phyloP scores from a whole-genome alignment of 78 protist species.

The Polysphondylium violaceum region DNA sequence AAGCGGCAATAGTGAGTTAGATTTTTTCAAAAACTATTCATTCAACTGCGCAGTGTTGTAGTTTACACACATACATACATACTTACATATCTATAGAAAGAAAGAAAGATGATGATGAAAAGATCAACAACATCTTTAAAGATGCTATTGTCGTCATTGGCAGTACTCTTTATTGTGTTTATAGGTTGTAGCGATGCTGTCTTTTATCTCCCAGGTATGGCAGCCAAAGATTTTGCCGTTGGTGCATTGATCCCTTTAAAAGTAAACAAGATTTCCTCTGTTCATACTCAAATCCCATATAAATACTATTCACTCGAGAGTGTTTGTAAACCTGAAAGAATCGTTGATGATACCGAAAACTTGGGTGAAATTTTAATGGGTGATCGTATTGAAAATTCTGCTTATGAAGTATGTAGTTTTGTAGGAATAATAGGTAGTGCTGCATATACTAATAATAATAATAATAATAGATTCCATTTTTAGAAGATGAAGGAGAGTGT shows the following conservation, averaged over 20 bases:
- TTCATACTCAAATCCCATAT: slow-evolving; percentile 89
- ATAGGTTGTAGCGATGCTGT: slow-evolving; percentile 3
- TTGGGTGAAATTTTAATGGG: slow-evolving; percentile 93
- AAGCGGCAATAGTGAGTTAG: too few species aligned
- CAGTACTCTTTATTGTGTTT: background rate
- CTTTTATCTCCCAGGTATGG: slow-evolving; percentile 83
- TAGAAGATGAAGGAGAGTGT: slow-evolving; percentile 11
- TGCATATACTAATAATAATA: background rate
- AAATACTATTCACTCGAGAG: slow-evolving; percentile 82
- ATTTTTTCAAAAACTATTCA: too few species aligned
- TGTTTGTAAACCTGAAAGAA: slow-evolving; percentile 78
- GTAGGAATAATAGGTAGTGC: background rate
- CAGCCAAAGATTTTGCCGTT: slow-evolving; percentile 36
- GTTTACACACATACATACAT: too few species aligned
- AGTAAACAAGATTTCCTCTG: slow-evolving; percentile 74
- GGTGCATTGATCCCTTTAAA: slow-evolving; percentile 51
- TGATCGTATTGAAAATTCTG: slow-evolving; percentile 84
- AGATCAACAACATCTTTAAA: too few species aligned
- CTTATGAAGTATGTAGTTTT: slow-evolving; percentile 74
- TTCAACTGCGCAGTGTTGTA: too few species aligned
- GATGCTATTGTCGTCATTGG: too few species aligned
- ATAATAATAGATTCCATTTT: slow-evolving; percentile 2
- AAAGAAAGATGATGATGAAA: too few species aligned
- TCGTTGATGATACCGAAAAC: slow-evolving; percentile 82
- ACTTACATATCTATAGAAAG: too few species aligned